Conservation (phyloP, 768 basidiomycete genomes). For the Tremella mesenterica region DNA sequence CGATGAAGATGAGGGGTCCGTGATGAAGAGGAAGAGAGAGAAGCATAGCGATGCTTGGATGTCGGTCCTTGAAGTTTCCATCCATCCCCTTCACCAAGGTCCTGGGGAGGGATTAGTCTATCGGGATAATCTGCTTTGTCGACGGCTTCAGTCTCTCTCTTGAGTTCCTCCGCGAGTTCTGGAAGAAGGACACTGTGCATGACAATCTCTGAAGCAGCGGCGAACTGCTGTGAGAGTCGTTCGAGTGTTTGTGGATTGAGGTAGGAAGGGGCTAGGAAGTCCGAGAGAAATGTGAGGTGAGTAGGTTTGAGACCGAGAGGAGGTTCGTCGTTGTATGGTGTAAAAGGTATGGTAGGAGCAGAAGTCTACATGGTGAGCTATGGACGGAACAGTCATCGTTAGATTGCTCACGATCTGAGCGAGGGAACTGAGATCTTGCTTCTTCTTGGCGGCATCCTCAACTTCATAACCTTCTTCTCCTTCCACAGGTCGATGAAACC, state of each 20-base stretch:
- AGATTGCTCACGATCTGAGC: constrained; percentile 70
- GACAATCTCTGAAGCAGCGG: constrained; percentile 76
- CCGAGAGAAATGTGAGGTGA: constrained; percentile 61
- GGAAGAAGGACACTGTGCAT: constrained; percentile 74
- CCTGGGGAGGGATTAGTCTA: constrained; percentile 57
- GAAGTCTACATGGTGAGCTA: constrained; percentile 26
- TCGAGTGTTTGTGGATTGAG: constrained; percentile 72
- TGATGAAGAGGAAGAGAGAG: constrained; percentile 52
- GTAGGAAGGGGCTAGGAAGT: constrained; percentile 83
- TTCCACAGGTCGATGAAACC: constrained; percentile 80
- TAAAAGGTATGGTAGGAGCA: constrained; percentile 44
- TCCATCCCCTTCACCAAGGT: constrained; percentile 52
- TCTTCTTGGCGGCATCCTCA: constrained; percentile 44
- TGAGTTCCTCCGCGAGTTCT: constrained; percentile 60
- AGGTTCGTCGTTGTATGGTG: constrained; percentile 43
- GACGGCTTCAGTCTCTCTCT: constrained; percentile 54
- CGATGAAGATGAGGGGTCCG: constrained; percentile 51
- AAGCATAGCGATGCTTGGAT: constrained; percentile 88
- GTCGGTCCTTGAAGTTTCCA: constrained; percentile 81
- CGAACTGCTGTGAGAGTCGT: constrained; percentile 69
- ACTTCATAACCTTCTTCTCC: constrained; percentile 81
- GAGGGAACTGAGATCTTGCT: constrained; percentile 63
- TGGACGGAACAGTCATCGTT: not conserved
- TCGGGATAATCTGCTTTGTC: constrained; percentile 54
- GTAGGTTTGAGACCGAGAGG: constrained; percentile 47